Evolutionary conservation across 805 yeast species (phyloP).

Genomic region (Kodamaea kaohsiungensis): DNA sequence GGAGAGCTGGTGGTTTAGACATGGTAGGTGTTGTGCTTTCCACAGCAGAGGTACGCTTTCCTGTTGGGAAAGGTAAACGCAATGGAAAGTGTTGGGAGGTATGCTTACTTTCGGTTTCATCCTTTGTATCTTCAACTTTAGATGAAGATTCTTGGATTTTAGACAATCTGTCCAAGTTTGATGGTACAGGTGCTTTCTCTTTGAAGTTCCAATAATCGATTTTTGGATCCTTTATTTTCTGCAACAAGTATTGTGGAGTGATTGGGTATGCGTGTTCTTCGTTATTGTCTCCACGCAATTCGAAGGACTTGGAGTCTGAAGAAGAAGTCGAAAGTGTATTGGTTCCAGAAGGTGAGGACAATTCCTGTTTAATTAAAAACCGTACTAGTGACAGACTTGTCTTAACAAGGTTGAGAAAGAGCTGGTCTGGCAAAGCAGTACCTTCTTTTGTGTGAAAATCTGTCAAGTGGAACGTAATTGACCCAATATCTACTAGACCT

Average conservation of each 20-base stretch:
- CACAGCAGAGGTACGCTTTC: background rate
- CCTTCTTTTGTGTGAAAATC: conserved; percentile 68
- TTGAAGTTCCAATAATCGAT: conserved; percentile 62
- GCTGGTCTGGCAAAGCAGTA: conserved; percentile 51
- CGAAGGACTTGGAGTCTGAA: conserved; percentile 57
- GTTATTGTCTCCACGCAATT: conserved; percentile 40
- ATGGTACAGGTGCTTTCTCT: conserved; percentile 22
- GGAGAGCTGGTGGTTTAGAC: conserved; percentile 15
- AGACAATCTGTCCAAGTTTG: conserved; percentile 6
- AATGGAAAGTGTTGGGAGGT: conserved; percentile 13
- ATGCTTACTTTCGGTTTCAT: background rate
- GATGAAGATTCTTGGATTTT: conserved; percentile 6
- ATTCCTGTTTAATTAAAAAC: conserved; percentile 34
- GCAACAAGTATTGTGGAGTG: conserved; percentile 69
- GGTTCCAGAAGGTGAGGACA: conserved; percentile 32
- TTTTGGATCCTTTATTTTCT: conserved; percentile 38
- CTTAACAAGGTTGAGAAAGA: conserved; percentile 38
- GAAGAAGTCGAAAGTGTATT: conserved; percentile 47
- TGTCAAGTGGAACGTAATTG: conserved; percentile 56
- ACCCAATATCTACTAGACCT: conserved; percentile 33
- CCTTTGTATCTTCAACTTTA: background rate
- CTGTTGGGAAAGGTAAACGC: conserved; percentile 17
- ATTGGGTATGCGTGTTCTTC: conserved; percentile 52
- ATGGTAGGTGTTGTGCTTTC: conserved; percentile 8
- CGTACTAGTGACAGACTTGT: conserved; percentile 31